Conservation (phyloP, 2,329 filamentous ascomycete species). For the Dothiorella sarmentorum region DNA sequence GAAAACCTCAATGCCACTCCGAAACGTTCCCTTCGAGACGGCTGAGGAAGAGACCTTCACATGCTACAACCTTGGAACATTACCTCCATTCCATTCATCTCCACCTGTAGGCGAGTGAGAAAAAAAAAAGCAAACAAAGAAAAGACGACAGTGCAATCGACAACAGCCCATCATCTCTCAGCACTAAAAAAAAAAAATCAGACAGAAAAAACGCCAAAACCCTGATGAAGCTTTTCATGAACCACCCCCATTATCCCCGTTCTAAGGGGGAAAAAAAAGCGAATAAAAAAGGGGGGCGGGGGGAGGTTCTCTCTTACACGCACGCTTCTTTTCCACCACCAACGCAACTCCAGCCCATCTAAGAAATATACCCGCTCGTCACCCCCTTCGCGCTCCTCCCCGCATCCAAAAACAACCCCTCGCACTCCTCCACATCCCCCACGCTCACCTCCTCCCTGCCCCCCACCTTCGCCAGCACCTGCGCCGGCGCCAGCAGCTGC, state of each 20-base stretch:
- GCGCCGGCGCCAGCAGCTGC: slow-evolving; percentile 84
- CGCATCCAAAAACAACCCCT: slow-evolving; percentile 48
- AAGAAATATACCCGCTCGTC: slow-evolving; percentile 35
- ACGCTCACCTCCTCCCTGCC: slow-evolving; percentile 48
- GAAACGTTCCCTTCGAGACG: too few relatives aligned
- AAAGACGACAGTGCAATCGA: background rate
- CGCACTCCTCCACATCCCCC: slow-evolving; percentile 54
- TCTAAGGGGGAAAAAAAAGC: too few relatives aligned
- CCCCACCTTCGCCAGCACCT: slow-evolving; percentile 78
- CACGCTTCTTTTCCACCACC: background rate
- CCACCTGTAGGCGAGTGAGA: background rate
- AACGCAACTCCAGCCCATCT: slow-evolving; percentile 14
- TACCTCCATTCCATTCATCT: background rate
- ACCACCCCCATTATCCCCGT: too few relatives aligned
- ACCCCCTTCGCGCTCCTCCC: slow-evolving; percentile 43
- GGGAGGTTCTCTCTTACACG: slow-evolving; percentile 13
- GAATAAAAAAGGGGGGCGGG: too few relatives aligned
- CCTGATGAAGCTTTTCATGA: background rate
- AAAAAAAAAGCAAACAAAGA: background rate
- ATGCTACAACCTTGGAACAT: background rate
- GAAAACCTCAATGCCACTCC: too few relatives aligned
- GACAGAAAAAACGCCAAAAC: background rate
- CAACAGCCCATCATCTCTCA: too few relatives aligned
- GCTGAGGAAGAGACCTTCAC: too few relatives aligned
- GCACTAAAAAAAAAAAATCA: background rate